Conservation (phyloP, 257 asterid species). For the Solanum pinnatisectum region DNA sequence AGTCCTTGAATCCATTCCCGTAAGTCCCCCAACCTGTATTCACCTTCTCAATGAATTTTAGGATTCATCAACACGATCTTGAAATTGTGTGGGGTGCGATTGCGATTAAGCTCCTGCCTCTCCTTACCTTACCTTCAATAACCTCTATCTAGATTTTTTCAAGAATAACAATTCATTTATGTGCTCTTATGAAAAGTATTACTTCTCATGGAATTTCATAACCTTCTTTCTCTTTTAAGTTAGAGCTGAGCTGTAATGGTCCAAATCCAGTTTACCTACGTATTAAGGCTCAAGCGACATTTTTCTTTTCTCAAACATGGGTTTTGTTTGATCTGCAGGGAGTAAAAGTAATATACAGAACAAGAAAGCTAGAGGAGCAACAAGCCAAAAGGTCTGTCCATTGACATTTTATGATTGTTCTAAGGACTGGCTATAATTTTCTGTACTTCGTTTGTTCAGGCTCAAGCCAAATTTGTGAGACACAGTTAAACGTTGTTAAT, state of each 20-base stretch:
- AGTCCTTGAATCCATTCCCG: slow-evolving; percentile 50
- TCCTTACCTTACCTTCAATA: not conserved
- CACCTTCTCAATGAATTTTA: not conserved
- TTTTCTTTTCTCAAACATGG: not conserved
- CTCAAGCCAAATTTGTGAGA: not conserved
- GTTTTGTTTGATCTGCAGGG: slow-evolving; percentile 43
- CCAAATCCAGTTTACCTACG: not conserved
- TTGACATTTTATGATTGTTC: not conserved
- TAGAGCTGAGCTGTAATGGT: not conserved
- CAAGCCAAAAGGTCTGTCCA: slow-evolving; percentile 72
- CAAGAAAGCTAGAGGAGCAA: slow-evolving; percentile 88
- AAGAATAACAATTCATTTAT: not conserved
- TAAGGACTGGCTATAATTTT: slow-evolving; percentile 1
- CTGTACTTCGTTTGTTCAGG: not conserved
- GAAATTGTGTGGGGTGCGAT: not conserved
- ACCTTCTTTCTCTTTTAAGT: not conserved
- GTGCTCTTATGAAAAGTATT: not conserved
- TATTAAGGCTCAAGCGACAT: not conserved
- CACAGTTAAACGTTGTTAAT: not conserved
- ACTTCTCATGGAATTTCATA: not conserved
- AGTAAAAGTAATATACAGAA: slow-evolving; percentile 84
- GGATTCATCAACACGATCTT: not conserved
- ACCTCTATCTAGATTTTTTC: not conserved
- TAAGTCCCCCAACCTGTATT: slow-evolving; percentile 16
- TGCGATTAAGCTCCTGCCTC: not conserved